Conservation (phyloP, 2,329 filamentous ascomycete species). For the Fusarium nygamai region DNA sequence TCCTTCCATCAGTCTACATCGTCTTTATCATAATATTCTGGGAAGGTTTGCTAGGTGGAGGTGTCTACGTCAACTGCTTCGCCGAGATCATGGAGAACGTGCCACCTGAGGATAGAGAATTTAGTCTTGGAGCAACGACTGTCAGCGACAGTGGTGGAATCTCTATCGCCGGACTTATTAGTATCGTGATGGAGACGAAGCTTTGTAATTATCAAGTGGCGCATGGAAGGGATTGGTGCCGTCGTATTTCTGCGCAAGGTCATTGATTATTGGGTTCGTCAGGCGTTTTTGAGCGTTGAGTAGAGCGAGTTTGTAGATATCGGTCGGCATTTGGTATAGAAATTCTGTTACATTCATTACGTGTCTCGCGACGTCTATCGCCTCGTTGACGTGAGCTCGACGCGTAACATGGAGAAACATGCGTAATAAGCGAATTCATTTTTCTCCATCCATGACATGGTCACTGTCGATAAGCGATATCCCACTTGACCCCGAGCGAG, state of each 20-base stretch:
- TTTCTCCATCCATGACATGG: not conserved
- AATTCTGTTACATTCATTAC: constrained; percentile 8
- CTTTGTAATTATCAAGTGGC: constrained; percentile 86
- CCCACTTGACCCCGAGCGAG: not conserved
- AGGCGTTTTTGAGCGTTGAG: not conserved
- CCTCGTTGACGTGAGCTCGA: not conserved
- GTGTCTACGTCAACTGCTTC: constrained; percentile 97
- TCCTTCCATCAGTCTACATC: constrained; percentile 87
- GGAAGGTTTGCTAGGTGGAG: constrained; percentile 90
- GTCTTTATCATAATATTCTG: constrained; percentile 89
- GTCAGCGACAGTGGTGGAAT: constrained; percentile 94
- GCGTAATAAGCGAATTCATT: constrained; percentile 9
- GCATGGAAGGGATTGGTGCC: constrained; percentile 82
- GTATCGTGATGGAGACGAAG: constrained; percentile 83
- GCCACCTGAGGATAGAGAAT: constrained; percentile 81
- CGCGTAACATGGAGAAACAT: constrained; percentile 5
- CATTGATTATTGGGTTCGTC: constrained; percentile 7
- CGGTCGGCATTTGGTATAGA: constrained; percentile 1
- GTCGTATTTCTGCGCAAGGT: constrained; percentile 57
- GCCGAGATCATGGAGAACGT: constrained; percentile 91
- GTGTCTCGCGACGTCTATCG: not conserved
- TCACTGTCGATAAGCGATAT: constrained; percentile 28
- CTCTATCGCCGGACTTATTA: constrained; percentile 84
- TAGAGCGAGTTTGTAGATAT: not conserved
- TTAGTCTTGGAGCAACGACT: constrained; percentile 87